Evolutionary conservation across 768 basidiomycete genomes (phyloP), one percentile per base, ranked within the genome.

Genomic region (Collybia sp.): DNA sequence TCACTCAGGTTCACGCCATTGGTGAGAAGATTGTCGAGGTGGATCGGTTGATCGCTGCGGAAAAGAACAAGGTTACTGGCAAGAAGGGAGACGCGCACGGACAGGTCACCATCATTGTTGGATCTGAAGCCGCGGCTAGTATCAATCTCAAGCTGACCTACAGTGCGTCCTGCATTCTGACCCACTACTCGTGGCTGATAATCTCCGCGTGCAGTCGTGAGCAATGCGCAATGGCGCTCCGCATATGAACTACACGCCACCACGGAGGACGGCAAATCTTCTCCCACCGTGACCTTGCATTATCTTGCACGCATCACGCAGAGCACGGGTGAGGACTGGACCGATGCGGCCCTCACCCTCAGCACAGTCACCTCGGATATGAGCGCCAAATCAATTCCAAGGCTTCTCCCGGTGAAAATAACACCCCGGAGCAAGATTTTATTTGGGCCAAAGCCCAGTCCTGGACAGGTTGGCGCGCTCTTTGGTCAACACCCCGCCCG

Each of bases 301-400:
- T 83, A 82, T 53, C 75, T 76, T 18, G 79, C 80, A 0, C 64
- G 69, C 20, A 66, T 83, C 42, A 62, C 57, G 0, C 81, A 85
- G 52, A 59, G 58, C 51, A 80, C 82, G 0, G 82, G 82, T 11
- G 82, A 85, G 53, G 76, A 80, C 49, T 85, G 82, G 82, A 67
- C 54, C 17, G 63, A 72, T 47, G 67, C 75, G 1, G 49, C 66
- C 1, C 64, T 83, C 30, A 77, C 70, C 5, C 64, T 84, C 20
- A 80, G 75, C 59, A 81, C 80, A 1, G 71, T 71, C 16, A 60
- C 64, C 2, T 68, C 64, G 2, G 69, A 70, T 31, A 62, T 58
- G 2, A 43, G 61, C 2, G 58, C 48, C 39, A 65, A 61, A 49
- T 58, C 48, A 41, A 73, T 71, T 30, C 75, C 65, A 31, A 39